Conservation (phyloP, 2,329 filamentous ascomycete species). For the Trichoderma guizhouense region DNA sequence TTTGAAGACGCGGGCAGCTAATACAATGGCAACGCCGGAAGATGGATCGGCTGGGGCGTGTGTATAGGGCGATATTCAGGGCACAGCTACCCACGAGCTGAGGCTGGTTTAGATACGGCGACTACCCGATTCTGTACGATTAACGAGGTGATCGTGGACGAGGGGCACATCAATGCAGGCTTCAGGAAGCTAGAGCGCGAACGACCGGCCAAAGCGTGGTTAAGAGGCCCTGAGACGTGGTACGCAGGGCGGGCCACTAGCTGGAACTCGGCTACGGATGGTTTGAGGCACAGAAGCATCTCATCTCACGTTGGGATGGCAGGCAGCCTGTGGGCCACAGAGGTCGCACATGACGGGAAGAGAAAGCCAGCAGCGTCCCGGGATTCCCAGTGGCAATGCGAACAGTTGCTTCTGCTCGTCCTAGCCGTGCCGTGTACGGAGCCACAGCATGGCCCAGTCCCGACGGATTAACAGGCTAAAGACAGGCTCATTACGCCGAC, state of each 20-base stretch:
- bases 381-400: not conserved
- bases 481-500: not conserved
- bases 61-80: not conserved
- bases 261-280: not conserved
- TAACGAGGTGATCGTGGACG: not conserved
- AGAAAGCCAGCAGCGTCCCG: not conserved
- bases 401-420: not conserved
- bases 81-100: not conserved
- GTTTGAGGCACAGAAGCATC: not conserved
- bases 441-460: not conserved
- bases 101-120: not conserved
- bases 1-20: not conserved
- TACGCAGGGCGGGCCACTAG: not conserved
- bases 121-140: constrained; percentile 3
- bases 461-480: constrained; percentile 4
- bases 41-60: not conserved
- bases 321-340: constrained; percentile 4
- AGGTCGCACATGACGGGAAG: constrained; percentile 9
- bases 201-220: constrained; percentile 7
- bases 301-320: not conserved
- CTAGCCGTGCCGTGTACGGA: not conserved
- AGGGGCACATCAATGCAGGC: constrained; percentile 12
- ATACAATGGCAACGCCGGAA: not conserved
- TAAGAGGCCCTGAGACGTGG: constrained; percentile 8
- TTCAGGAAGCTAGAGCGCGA: constrained; percentile 3